These are phyloP conservation scores for Hyaloscypha finlandica DNA, from an alignment of 495 filamentous ascomycete genomes.

Conservation along the genomic window DNA sequence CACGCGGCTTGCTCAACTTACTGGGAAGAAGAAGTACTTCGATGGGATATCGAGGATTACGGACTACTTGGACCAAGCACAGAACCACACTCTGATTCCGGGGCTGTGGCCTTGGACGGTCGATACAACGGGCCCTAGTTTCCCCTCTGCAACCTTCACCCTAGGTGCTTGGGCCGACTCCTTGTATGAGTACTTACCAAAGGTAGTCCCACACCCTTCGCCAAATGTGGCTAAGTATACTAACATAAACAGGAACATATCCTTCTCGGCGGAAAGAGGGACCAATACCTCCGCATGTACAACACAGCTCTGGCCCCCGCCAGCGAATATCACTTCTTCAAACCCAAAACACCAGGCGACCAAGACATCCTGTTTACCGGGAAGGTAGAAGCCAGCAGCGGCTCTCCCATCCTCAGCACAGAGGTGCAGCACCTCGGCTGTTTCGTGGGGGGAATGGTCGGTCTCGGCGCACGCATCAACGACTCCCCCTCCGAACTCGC, in stretches of 20 bases:
- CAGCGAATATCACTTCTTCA: constrained; percentile 34
- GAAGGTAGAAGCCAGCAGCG: constrained; percentile 63
- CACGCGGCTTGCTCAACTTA: constrained; percentile 87
- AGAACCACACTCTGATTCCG: constrained; percentile 67
- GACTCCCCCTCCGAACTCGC: constrained; percentile 65
- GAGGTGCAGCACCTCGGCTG: constrained; percentile 61
- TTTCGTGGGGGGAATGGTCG: constrained; percentile 91
- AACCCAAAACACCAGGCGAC: constrained; percentile 64
- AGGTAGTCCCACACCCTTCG: constrained; percentile 49
- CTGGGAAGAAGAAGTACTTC: constrained; percentile 82
- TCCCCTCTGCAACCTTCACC: not conserved
- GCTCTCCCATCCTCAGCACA: constrained; percentile 32
- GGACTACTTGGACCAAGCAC: constrained; percentile 77
- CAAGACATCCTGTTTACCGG: constrained; percentile 75
- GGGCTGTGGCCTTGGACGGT: constrained; percentile 73
- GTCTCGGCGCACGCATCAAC: constrained; percentile 76
- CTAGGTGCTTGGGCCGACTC: not conserved
- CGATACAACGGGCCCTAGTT: not conserved
- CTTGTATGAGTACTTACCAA: not conserved
- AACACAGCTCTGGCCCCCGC: constrained; percentile 75
- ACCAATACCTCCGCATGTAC: constrained; percentile 82
- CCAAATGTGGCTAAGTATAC: not conserved
- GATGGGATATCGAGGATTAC: constrained; percentile 91
- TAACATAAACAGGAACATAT: not conserved
- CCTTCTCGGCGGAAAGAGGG: constrained; percentile 60